Evolutionary conservation across 495 filamentous ascomycete genomes (phyloP).

Genomic region (Penicillium bovifimosum): DNA sequence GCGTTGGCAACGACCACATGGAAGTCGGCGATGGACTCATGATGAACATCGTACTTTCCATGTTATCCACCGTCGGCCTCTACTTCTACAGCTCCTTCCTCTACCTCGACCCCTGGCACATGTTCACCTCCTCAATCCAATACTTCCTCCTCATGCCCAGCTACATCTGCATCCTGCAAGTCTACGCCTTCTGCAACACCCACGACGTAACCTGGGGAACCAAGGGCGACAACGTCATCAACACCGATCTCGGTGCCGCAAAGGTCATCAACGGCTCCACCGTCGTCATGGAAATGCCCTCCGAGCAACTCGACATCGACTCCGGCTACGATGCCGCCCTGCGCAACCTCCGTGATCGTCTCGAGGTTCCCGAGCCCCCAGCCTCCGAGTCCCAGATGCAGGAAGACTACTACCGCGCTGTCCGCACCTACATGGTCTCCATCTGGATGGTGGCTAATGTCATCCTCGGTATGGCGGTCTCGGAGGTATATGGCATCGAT

Average conservation of each 20-base stretch:
- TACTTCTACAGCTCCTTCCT: constrained; percentile 96
- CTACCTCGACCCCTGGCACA: constrained; percentile 98
- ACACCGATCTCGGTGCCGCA: constrained; percentile 85
- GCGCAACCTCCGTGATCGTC: constrained; percentile 87
- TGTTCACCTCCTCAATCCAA: constrained; percentile 90
- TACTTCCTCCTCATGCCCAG: constrained; percentile 88
- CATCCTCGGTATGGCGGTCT: constrained; percentile 86
- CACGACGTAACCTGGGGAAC: constrained; percentile 99
- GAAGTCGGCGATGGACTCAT: constrained; percentile 78
- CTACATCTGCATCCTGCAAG: constrained; percentile 96
- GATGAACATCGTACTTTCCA: constrained; percentile 90
- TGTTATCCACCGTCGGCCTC: constrained; percentile 79
- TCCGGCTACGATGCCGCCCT: constrained; percentile 95
- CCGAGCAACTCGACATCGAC: constrained; percentile 97
- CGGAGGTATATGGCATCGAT: constrained; percentile 70
- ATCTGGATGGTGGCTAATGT: constrained; percentile 92
- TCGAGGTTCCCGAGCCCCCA: constrained; percentile 64
- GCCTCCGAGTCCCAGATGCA: constrained; percentile 76
- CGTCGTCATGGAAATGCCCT: constrained; percentile 84
- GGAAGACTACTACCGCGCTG: constrained; percentile 97
- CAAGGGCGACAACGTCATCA: constrained; percentile 93
- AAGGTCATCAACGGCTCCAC: constrained; percentile 63
- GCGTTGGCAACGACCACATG: constrained; percentile 35
- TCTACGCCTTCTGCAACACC: constrained; percentile 99
- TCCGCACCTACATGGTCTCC: constrained; percentile 98